phyloP scores from a whole-genome alignment of 2,329 filamentous ascomycete genomes.

The Pseudogymnoascus sp. region DNA sequence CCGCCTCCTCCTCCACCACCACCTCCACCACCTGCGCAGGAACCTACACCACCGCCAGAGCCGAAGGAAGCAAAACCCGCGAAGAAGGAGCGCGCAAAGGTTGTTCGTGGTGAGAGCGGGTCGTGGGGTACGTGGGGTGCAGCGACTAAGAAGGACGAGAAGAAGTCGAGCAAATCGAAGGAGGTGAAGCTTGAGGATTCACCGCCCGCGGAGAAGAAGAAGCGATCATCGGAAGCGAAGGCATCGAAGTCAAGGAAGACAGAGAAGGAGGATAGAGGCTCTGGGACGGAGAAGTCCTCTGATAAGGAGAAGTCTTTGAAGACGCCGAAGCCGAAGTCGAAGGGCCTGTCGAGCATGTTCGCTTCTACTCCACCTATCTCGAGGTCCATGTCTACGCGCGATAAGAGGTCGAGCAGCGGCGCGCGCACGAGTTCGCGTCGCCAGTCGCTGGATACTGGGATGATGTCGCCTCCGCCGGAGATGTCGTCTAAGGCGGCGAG shows the following conservation, averaged over 20 bases:
- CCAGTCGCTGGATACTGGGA: constrained; percentile 57
- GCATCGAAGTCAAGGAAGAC: constrained; percentile 47
- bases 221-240: constrained; percentile 35
- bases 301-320: constrained; percentile 53
- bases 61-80: constrained; percentile 40
- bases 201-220: constrained; percentile 32
- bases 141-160: constrained; percentile 30
- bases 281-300: constrained; percentile 63
- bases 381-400: constrained; percentile 59
- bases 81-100: constrained; percentile 69
- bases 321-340: constrained; percentile 35
- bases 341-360: constrained; percentile 54
- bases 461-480: constrained; percentile 63
- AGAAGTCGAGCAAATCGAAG: constrained; percentile 22
- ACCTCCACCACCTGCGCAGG: constrained; percentile 35
- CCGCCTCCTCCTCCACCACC: constrained; percentile 31
- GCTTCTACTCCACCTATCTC: constrained; percentile 58
- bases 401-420: constrained; percentile 47
- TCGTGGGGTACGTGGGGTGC: constrained; percentile 45
- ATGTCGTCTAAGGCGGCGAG: constrained; percentile 71
- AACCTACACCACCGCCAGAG: constrained; percentile 44
- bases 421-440: constrained; percentile 56
- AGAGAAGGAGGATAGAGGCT: constrained; percentile 54
- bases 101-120: constrained; percentile 57
- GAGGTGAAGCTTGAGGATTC: constrained; percentile 22